Percentiles rank a stretch among this genome's conserved stretches.
Conservation (phyloP, 1,284 basidiomycete genomes). For the Cutaneotrichosporon cutaneum region DNA sequence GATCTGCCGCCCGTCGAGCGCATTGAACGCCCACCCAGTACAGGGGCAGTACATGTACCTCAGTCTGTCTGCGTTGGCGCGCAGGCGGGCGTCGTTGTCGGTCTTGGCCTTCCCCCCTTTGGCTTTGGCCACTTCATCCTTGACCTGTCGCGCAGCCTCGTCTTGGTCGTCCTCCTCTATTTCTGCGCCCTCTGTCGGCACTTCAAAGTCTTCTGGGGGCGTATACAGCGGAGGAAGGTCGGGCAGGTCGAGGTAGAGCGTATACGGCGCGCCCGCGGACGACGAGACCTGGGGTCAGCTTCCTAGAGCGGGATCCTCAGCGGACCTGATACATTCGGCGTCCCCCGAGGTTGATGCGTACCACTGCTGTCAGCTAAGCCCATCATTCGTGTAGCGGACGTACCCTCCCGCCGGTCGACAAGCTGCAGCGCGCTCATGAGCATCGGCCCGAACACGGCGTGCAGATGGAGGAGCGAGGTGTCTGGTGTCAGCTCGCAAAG, state of each 20-base stretch:
- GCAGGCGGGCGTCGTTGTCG: neutral
- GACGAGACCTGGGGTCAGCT: slow-evolving; percentile 33
- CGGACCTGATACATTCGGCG: slow-evolving; percentile 39
- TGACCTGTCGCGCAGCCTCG: too few species aligned
- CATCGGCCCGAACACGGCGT: slow-evolving; percentile 46
- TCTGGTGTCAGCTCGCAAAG: slow-evolving; percentile 23
- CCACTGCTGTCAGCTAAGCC: slow-evolving; percentile 29
- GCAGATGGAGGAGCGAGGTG: slow-evolving; percentile 36
- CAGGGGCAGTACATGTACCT: slow-evolving; percentile 45
- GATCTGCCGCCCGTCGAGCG: slow-evolving; percentile 33
- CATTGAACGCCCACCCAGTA: slow-evolving; percentile 44
- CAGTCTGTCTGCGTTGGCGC: slow-evolving; percentile 1
- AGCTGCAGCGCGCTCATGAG: slow-evolving; percentile 45
- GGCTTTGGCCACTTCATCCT: neutral
- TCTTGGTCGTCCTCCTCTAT: neutral
- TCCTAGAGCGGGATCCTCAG: neutral
- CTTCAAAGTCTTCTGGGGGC: neutral
- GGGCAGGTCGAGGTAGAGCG: slow-evolving; percentile 35
- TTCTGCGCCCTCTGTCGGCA: too few species aligned
- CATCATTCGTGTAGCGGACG: slow-evolving; percentile 31
- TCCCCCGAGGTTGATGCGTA: slow-evolving; percentile 26
- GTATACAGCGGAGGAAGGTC: too few species aligned
- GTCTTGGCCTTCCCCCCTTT: neutral
- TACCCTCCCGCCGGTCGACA: slow-evolving; percentile 45
- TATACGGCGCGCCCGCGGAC: slow-evolving; percentile 42